Conservation (phyloP, 257 asterid species). For the Perilla frutescens region DNA sequence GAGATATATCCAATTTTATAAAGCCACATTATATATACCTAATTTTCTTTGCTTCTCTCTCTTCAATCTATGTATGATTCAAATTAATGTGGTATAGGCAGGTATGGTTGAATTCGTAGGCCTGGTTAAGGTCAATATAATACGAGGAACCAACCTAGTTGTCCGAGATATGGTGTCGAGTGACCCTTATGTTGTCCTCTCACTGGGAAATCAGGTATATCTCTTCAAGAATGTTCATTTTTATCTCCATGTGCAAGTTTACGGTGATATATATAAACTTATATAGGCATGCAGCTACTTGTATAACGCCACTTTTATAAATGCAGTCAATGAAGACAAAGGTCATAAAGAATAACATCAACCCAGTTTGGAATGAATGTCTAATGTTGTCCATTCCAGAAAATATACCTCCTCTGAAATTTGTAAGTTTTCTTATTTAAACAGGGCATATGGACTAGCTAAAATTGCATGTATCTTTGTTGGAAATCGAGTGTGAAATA, state of each 20-base stretch:
- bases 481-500: too few relatives aligned
- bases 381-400: conserved; percentile 94
- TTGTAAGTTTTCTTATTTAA: conserved; percentile 53
- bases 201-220: conserved; percentile 86
- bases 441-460: too few relatives aligned
- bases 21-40: too few relatives aligned
- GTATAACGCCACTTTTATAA: not conserved
- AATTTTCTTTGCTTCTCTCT: not conserved
- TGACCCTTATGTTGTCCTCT: conserved; percentile 90
- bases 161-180: conserved; percentile 85
- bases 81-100: conserved; percentile 64
- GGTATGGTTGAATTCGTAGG: conserved; percentile 99
- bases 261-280: not conserved
- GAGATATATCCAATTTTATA: too few relatives aligned
- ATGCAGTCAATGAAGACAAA: conserved; percentile 90
- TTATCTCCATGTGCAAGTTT: not conserved
- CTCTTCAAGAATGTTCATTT: conserved; percentile 1
- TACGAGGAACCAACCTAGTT: conserved; percentile 90
- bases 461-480: too few relatives aligned
- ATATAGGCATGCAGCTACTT: not conserved
- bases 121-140: conserved; percentile 81
- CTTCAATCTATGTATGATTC: conserved; percentile 17
- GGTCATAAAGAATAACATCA: conserved; percentile 82
- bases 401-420: conserved; percentile 75
- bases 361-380: conserved; percentile 94